Evolutionary conservation across 1,284 basidiomycete genomes (phyloP), one percentile per base, ranked within the genome.

Genomic region (Moesziomyces sp.): DNA sequence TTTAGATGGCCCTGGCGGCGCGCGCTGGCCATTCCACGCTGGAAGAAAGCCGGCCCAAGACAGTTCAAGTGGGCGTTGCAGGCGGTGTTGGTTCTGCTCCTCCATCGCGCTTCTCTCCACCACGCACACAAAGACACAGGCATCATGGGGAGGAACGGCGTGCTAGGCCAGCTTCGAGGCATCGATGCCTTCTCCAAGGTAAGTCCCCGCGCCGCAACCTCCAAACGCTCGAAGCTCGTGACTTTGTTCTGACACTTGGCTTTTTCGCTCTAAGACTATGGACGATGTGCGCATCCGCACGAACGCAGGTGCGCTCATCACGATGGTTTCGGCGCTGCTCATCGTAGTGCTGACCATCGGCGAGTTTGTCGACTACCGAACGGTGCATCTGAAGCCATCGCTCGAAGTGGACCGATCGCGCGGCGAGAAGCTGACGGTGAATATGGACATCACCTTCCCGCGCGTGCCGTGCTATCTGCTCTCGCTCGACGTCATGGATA

Each of bases 111-210:
- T 16, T 47, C 23, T 4, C 35, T 46, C 43, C 46, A 44, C 44
- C 26, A 35, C 13, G 42, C 23, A 28, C 40, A 38, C 19, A 21
- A 30, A n/a, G n/a, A 30, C 19, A 38, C 50, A 40, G 49, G 4
- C 44, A 63, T 52, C n/a, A 78, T 78, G 77, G 77, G 77, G 23
- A 56, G 43, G 35, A 77, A 79, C 58, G 77, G 77, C 54, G 46
- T 77, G 8, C 69, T 79, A 19, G 78, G 79, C 26, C 74, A 77
- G 23, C 61, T 84, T 57, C 82, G 78, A 52, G 85, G 84, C 85
- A 88, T 98, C 69, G 95, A 99, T 88, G 96, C 95, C 85, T 99
- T 99, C 87, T 95, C 94, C 74, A 98, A 97, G 90, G 95, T 94
- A 81, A 79, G 87, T 49, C 7, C 24, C 21, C 21, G 10, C 26